phyloP scores from a whole-genome alignment of 176 grass and related monocot species.

The Oryza longistaminata region DNA sequence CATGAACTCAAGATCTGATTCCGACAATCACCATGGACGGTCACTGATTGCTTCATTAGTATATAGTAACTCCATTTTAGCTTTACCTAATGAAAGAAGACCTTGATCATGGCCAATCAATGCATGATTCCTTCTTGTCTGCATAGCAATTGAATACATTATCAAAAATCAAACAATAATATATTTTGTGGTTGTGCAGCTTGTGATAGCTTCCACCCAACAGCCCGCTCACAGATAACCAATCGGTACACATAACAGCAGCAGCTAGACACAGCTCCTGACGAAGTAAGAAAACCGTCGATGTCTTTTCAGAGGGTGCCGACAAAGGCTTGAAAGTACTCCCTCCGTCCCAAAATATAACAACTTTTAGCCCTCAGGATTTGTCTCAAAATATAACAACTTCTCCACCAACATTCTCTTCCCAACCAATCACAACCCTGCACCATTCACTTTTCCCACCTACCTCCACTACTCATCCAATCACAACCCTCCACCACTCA shows the following conservation, averaged over 20 bases:
- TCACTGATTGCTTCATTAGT: not conserved
- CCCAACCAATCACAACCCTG: too few species aligned
- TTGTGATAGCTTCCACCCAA: slow-evolving; percentile 10
- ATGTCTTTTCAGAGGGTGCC: not conserved
- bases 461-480: too few species aligned
- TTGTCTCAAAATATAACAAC: too few species aligned
- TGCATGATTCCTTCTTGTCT: not conserved
- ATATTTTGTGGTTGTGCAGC: not conserved
- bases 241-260: not conserved
- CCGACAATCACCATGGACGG: slow-evolving; percentile 23
- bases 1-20: not conserved
- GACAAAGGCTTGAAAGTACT: slow-evolving; percentile 18
- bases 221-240: not conserved
- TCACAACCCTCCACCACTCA: too few species aligned
- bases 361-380: too few species aligned
- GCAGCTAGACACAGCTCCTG: not conserved
- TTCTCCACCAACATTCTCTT: too few species aligned
- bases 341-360: too few species aligned
- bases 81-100: not conserved
- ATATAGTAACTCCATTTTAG: not conserved
- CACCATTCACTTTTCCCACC: too few species aligned
- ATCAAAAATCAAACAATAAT: not conserved
- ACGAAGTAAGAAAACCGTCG: not conserved
- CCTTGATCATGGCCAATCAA: not conserved
- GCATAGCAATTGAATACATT: not conserved